Evolutionary conservation across 2,329 filamentous ascomycete genomes (phyloP), one percentile per base, ranked within the genome.

Genomic region (Trichoderma sp.): DNA sequence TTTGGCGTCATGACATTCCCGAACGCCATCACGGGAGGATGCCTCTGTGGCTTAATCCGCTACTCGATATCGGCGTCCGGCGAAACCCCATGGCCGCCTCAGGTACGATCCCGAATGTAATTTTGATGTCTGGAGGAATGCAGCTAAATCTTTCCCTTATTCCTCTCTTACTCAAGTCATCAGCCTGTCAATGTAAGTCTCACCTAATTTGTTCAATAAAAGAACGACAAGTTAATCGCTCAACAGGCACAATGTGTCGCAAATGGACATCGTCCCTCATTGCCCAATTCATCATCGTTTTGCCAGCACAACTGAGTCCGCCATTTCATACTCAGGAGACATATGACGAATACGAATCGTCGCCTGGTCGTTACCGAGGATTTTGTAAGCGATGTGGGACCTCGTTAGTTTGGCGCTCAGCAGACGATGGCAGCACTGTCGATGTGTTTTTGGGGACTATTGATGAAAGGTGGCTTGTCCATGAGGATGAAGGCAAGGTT

Each of bases 381-480:
- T 66, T 66, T 31, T 66, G 63, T n/a, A 66, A 66, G 53, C 63
- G 63, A 3, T 66, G 63, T 29, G 63, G 63, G 16, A 66, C 63
- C 1, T 66, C 63, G 29, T 35, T 66, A 29, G 37, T 66, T 47
- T 66, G 63, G 63, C 53, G 63, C n/a, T 66, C 53, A 2, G 14
- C 37, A 7, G 63, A 66, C 47, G 63, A 66, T 35, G n/a, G 35
- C 21, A 56, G 63, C 37, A 66, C 63, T 2, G 53, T 66, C 13
- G 63, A 66, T 27, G 53, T 66, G 3, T 66, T 66, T 21, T n/a
- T 66, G 14, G 63, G 63, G n/a, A 57, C 63, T 1, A 37, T 66
- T 2, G 63, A 66, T 27, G 63, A 66, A 27, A 35, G 40, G 14
- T 66, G 63, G 63, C 63, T 66, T 58, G 63, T 58, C 6, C 63